A percentile compares a stretch with the other conserved stretches of the same genome.
Conservation (phyloP, 2,329 filamentous ascomycete species). For the Kalmusia sp. region DNA sequence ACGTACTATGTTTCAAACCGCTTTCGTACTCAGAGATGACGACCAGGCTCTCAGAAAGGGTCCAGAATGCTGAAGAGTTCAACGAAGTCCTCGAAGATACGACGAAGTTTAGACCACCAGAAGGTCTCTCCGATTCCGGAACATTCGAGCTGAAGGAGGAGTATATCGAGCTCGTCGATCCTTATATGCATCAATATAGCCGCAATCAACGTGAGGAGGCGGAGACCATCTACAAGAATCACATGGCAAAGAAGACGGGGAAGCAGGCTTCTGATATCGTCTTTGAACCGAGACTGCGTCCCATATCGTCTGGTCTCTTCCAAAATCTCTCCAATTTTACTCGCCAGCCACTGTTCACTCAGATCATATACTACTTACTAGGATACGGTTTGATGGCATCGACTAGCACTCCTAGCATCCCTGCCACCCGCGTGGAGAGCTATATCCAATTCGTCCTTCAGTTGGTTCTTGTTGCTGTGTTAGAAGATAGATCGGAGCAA, state of each 20-base stretch:
- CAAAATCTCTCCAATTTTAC: conserved; percentile 80
- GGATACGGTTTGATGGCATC: conserved; percentile 78
- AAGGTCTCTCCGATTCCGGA: conserved; percentile 89
- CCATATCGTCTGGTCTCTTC: conserved; percentile 80
- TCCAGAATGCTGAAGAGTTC: conserved; percentile 89
- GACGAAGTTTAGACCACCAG: conserved; percentile 86
- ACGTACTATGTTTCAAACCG: conserved; percentile 95
- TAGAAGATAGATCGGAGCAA: conserved; percentile 73
- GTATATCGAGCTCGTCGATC: conserved; percentile 87
- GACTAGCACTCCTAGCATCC: conserved; percentile 74
- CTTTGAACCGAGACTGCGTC: conserved; percentile 83
- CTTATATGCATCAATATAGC: conserved; percentile 94
- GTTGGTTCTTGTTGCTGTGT: conserved; percentile 81
- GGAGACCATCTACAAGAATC: conserved; percentile 84
- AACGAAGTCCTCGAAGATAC: conserved; percentile 84
- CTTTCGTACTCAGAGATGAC: conserved; percentile 93
- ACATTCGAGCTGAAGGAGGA: conserved; percentile 91
- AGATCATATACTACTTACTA: conserved; percentile 88
- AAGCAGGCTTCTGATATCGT: conserved; percentile 84
- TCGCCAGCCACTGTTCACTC: conserved; percentile 82
- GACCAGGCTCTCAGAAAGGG: conserved; percentile 83
- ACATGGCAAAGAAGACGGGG: conserved; percentile 86
- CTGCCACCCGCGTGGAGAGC: conserved; percentile 83
- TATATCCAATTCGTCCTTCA: conserved; percentile 93
- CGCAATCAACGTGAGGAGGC: conserved; percentile 98